Percentiles rank a stretch among this genome's conserved stretches.
phyloP scores from a whole-genome alignment of 1,284 basidiomycete genomes.

The Abortiporus biennis region DNA sequence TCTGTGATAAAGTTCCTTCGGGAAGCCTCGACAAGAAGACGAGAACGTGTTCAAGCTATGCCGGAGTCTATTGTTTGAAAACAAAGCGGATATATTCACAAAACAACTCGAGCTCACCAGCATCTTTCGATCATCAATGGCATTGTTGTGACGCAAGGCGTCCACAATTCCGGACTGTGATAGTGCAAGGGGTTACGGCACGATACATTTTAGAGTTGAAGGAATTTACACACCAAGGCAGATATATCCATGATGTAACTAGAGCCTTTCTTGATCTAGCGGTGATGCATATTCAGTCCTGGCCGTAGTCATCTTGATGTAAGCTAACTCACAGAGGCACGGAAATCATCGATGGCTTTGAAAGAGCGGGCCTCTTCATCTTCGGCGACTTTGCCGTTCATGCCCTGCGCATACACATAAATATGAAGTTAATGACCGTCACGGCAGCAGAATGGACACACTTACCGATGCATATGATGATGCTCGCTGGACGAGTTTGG shows the following conservation, averaged over 20 bases:
- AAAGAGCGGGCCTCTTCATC: constrained; percentile 10
- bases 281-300: neutral
- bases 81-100: constrained; percentile 7
- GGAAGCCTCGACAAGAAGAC: constrained; percentile 56
- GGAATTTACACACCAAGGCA: constrained; percentile 4
- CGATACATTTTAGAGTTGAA: neutral
- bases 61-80: constrained; percentile 18
- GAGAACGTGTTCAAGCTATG: constrained; percentile 69
- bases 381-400: neutral
- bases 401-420: neutral
- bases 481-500: constrained; percentile 7
- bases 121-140: constrained; percentile 66
- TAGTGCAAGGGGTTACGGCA: neutral
- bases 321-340: constrained; percentile 14
- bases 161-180: constrained; percentile 33
- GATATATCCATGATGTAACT: neutral
- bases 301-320: neutral
- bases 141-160: constrained; percentile 45
- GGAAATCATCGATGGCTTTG: constrained; percentile 37
- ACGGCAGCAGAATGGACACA: neutral
- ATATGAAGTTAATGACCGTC: neutral
- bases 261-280: neutral
- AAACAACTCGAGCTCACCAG: constrained; percentile 29
- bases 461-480: constrained; percentile 7
- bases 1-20: constrained; percentile 35